These are phyloP conservation scores for Suillus luteus DNA, from an alignment of 768 basidiomycete genomes.

Conservation along the genomic window DNA sequence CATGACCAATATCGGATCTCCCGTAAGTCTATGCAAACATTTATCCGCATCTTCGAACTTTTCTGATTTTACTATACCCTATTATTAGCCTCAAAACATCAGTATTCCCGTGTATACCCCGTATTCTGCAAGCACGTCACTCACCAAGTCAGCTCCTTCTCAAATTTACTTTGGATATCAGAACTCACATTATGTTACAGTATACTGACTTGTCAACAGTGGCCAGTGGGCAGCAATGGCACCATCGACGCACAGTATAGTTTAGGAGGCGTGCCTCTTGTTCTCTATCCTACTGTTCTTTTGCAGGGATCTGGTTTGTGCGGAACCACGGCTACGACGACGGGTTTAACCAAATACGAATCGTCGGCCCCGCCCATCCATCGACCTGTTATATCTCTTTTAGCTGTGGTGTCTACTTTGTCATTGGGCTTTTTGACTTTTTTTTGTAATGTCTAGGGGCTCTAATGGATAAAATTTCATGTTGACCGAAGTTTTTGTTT, in stretches of 20 bases:
- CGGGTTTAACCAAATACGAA: background rate
- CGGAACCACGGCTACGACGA: slow-evolving; percentile 18
- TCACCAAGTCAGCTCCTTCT: slow-evolving; percentile 52
- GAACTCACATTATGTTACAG: slow-evolving; percentile 34
- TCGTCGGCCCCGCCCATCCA: slow-evolving; percentile 14
- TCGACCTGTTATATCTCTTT: slow-evolving; percentile 5
- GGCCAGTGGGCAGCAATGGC: slow-evolving; percentile 67
- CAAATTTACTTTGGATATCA: slow-evolving; percentile 3
- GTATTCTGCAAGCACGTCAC: slow-evolving; percentile 47
- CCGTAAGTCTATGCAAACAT: slow-evolving; percentile 42
- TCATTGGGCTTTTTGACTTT: slow-evolving; percentile 13
- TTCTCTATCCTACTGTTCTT: slow-evolving; percentile 48
- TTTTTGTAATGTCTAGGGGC: slow-evolving; percentile 1
- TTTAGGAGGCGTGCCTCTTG: slow-evolving; percentile 58
- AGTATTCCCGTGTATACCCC: slow-evolving; percentile 62
- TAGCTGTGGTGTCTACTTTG: slow-evolving; percentile 6
- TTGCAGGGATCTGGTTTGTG: slow-evolving; percentile 43
- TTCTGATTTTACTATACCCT: slow-evolving; percentile 11
- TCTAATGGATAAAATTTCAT: background rate
- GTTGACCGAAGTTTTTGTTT: background rate
- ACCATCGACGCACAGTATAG: slow-evolving; percentile 63
- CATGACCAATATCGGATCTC: slow-evolving; percentile 73
- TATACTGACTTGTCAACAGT: slow-evolving; percentile 65
- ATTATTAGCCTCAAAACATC: slow-evolving; percentile 52
- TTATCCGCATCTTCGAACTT: background rate